A percentile compares a stretch with the other conserved stretches of the same genome.
phyloP scores from a whole-genome alignment of 768 basidiomycete species.

The Suillus cothurnatus region DNA sequence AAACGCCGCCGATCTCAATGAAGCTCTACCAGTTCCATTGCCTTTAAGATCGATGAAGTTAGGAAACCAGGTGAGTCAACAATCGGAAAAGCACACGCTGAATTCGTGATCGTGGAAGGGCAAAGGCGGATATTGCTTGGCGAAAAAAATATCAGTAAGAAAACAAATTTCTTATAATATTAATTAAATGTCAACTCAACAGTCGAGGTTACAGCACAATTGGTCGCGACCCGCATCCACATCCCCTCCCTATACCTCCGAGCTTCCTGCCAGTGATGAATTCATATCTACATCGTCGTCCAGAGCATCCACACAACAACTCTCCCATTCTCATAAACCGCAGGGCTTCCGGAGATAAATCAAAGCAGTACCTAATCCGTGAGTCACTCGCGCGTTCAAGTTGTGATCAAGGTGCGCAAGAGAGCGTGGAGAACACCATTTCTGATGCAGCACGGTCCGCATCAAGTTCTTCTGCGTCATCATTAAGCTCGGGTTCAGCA shows the following conservation, averaged over 20 bases:
- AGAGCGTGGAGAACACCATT: conserved; percentile 49
- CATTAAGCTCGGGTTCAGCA: conserved; percentile 19
- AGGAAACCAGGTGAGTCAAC: too few species aligned
- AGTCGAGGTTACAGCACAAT: too few species aligned
- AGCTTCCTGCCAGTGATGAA: conserved; percentile 28
- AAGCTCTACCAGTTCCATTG: too few species aligned
- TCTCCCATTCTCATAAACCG: conserved; percentile 33
- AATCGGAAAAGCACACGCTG: too few species aligned
- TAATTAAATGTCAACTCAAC: too few species aligned
- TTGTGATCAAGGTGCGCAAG: conserved; percentile 55
- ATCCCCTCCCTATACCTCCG: conserved; percentile 21
- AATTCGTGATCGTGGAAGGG: too few species aligned
- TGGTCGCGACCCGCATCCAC: conserved; percentile 31
- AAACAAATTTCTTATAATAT: too few species aligned
- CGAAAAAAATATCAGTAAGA: too few species aligned
- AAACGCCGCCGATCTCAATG: too few species aligned
- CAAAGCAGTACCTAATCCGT: conserved; percentile 48
- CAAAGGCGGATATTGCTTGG: too few species aligned
- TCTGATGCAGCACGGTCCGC: neutral
- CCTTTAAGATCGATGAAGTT: too few species aligned
- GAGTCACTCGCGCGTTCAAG: conserved; percentile 67
- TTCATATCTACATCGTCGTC: conserved; percentile 34
- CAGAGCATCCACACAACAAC: conserved; percentile 24
- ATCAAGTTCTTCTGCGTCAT: conserved; percentile 18
- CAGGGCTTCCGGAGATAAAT: conserved; percentile 14